phyloP scores from a whole-genome alignment of 2,329 filamentous ascomycete genomes.

The Dothideomycetes sp. region DNA sequence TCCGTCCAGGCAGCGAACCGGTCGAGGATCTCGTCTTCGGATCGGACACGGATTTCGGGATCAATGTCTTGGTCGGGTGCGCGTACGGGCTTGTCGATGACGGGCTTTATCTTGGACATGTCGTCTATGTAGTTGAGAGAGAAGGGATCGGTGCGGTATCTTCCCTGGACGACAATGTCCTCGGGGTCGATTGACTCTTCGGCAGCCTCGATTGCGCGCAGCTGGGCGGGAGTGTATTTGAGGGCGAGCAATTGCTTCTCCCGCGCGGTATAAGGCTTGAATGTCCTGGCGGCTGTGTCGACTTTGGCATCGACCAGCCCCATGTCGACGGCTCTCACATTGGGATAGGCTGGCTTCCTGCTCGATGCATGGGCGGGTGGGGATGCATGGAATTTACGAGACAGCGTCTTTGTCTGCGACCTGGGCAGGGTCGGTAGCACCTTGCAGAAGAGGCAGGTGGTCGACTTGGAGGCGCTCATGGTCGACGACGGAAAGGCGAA shows the following conservation, averaged over 20 bases:
- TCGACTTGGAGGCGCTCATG: slow-evolving; percentile 19
- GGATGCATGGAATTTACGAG: slow-evolving; percentile 31
- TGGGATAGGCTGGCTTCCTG: slow-evolving; percentile 29
- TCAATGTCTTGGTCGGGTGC: slow-evolving; percentile 38
- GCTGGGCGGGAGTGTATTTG: slow-evolving; percentile 70
- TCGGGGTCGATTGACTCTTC: slow-evolving; percentile 64
- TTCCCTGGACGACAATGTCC: slow-evolving; percentile 64
- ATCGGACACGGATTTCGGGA: slow-evolving; percentile 50
- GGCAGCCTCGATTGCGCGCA: slow-evolving; percentile 69
- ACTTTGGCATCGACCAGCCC: slow-evolving; percentile 12
- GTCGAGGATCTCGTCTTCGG: slow-evolving; percentile 48
- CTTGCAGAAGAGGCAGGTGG: slow-evolving; percentile 29
- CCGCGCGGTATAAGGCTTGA: slow-evolving; percentile 54
- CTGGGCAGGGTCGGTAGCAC: slow-evolving; percentile 17
- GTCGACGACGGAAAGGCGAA: no score
- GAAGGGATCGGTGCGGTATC: slow-evolving; percentile 61
- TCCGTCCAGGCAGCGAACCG: slow-evolving; percentile 38
- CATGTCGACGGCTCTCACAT: slow-evolving; percentile 31
- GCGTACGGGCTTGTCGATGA: slow-evolving; percentile 55
- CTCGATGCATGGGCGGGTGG: slow-evolving; percentile 25
- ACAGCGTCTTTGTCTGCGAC: slow-evolving; percentile 13
- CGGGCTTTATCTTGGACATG: slow-evolving; percentile 63
- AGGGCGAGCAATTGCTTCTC: slow-evolving; percentile 52
- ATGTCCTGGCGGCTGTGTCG: slow-evolving; percentile 25
- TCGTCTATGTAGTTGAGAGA: slow-evolving; percentile 70